These are phyloP conservation scores for Cetraspora pellucida DNA, from an alignment of 192 early-diverging fungal species.

Conservation along the genomic window DNA sequence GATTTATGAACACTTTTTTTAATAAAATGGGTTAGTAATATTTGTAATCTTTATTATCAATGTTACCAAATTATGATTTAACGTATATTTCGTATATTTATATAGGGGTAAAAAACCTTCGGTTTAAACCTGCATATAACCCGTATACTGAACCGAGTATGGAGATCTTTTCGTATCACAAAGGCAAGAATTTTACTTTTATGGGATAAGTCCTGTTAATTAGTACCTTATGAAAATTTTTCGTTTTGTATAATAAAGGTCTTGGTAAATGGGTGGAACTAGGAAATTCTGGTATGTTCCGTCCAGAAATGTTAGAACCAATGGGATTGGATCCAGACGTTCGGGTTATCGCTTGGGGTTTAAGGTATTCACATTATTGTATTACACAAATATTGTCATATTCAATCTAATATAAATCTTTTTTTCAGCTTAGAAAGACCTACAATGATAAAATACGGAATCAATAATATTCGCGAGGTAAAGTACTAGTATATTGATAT, in stretches of 20 bases:
- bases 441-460: slow-evolving; percentile 97
- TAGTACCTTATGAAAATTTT: slow-evolving; percentile 22
- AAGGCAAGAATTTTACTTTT: slow-evolving; percentile 42
- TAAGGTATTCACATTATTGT: slow-evolving; percentile 43
- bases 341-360: slow-evolving; percentile 96
- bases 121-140: slow-evolving; percentile 99
- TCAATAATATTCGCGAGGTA: slow-evolving; percentile 90
- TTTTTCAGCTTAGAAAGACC: slow-evolving; percentile 80
- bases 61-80: background rate
- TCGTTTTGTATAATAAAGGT: slow-evolving; percentile 36
- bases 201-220: background rate
- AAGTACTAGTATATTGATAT: background rate
- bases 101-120: slow-evolving; percentile 68
- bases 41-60: background rate
- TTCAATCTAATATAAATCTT: too few relatives aligned
- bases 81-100: background rate
- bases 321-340: slow-evolving; percentile 95
- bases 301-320: slow-evolving; percentile 96
- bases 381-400: too few relatives aligned
- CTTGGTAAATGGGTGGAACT: slow-evolving; percentile 92
- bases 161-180: slow-evolving; percentile 99
- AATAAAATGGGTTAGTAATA: slow-evolving; percentile 82
- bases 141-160: slow-evolving; percentile 99
- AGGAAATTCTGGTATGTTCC: slow-evolving; percentile 99
- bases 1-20: slow-evolving; percentile 95